Conservation (phyloP, 257 asterid genomes). For the Euphrasia confusa region DNA sequence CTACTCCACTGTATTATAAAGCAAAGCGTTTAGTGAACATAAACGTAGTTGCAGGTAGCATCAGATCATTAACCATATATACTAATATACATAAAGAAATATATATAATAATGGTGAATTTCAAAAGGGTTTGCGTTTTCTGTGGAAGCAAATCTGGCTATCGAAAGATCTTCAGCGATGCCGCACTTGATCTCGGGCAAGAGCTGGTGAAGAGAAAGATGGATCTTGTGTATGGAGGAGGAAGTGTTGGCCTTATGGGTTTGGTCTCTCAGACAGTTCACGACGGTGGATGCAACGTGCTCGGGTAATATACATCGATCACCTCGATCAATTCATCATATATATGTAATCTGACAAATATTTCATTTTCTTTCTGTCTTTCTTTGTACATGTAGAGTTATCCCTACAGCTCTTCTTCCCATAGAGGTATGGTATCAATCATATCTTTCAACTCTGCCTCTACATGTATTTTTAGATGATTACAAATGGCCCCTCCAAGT, state of each 20-base stretch:
- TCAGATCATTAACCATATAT: no score
- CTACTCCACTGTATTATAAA: no score
- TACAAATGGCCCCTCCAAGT: background rate
- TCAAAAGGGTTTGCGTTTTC: slow-evolving; percentile 8
- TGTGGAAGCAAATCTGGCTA: slow-evolving; percentile 9
- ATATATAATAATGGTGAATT: background rate
- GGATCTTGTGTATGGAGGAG: slow-evolving; percentile 66
- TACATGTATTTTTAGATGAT: background rate
- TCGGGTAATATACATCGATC: slow-evolving; percentile 36
- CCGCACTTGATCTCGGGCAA: slow-evolving; percentile 8
- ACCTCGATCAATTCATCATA: no score
- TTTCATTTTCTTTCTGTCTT: background rate
- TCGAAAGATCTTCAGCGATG: slow-evolving; percentile 5
- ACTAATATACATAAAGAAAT: no score
- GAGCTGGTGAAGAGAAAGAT: slow-evolving; percentile 33
- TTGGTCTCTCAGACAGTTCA: slow-evolving; percentile 53
- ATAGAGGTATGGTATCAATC: slow-evolving; percentile 50
- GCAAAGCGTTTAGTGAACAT: no score
- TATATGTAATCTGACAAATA: background rate
- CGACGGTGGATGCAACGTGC: slow-evolving; percentile 57
- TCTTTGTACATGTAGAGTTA: slow-evolving; percentile 36
- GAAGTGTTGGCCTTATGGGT: slow-evolving; percentile 73
- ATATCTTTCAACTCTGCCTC: background rate
- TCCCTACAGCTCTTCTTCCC: slow-evolving; percentile 61
- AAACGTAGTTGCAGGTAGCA: no score